phyloP scores from a whole-genome alignment of 1,139 yeast species.

The Candida sanyaensis region DNA sequence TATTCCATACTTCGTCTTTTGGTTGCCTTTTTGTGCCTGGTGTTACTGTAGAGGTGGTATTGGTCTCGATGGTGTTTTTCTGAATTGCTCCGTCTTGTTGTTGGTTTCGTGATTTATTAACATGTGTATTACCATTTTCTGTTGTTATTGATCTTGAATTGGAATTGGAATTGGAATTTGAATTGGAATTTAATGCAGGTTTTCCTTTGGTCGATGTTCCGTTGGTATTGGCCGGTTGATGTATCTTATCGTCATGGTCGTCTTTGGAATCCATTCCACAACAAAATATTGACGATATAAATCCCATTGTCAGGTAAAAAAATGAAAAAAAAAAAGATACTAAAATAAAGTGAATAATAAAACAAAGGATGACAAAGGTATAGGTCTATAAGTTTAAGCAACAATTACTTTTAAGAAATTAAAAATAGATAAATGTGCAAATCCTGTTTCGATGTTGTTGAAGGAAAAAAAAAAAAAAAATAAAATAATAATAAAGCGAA shows the following conservation, averaged over 20 bases:
- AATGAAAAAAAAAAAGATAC: not conserved
- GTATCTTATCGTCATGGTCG: conserved; percentile 32
- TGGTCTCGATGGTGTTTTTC: conserved; percentile 1
- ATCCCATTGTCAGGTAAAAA: conserved; percentile 19
- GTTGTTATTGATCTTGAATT: conserved; percentile 5
- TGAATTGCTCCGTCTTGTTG: conserved; percentile 3
- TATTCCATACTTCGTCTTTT: not conserved
- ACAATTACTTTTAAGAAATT: no score
- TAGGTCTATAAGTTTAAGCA: conserved; percentile 2
- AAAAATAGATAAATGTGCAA: not conserved
- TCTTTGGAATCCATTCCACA: conserved; percentile 42
- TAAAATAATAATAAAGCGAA: not conserved
- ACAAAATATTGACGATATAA: conserved; percentile 40
- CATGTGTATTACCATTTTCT: not conserved
- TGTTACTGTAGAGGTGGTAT: not conserved
- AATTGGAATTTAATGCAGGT: conserved; percentile 1
- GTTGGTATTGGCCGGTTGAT: conserved; percentile 9
- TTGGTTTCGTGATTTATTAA: not conserved
- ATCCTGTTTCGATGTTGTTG: no score
- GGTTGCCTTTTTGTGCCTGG: not conserved
- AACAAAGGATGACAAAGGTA: not conserved
- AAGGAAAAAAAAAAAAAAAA: not conserved
- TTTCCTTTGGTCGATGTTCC: conserved; percentile 4
- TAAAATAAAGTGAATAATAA: not conserved
- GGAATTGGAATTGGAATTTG: conserved; percentile 5